These are phyloP conservation scores for Ettlia oleoabundans DNA, from an alignment of 139 green algal species.

Conservation along the genomic window DNA sequence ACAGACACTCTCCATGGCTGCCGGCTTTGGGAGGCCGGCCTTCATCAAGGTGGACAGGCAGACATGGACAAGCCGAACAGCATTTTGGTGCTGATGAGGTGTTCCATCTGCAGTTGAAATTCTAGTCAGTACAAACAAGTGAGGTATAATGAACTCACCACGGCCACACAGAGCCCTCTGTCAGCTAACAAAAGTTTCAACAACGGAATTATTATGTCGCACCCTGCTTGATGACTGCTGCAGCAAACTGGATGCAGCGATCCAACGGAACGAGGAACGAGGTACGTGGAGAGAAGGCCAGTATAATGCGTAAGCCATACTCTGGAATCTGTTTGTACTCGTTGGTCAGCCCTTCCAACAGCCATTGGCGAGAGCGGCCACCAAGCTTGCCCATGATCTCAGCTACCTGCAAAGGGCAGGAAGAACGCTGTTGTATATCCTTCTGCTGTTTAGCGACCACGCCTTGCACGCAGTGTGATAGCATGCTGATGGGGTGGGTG, in stretches of 20 bases:
- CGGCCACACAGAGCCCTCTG: too few relatives aligned
- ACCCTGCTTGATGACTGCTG: slow-evolving; percentile 20
- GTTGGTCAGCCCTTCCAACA: slow-evolving; percentile 74
- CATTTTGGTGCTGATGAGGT: slow-evolving; percentile 10
- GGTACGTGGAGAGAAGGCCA: slow-evolving; percentile 91
- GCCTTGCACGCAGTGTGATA: too few relatives aligned
- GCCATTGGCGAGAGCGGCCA: slow-evolving; percentile 85
- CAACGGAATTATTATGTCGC: too few relatives aligned
- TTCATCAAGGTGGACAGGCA: slow-evolving; percentile 83
- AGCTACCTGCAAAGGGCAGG: slow-evolving; percentile 49
- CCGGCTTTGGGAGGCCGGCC: background rate
- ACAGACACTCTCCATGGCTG: background rate
- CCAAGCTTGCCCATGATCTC: slow-evolving; percentile 97
- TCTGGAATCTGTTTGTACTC: slow-evolving; percentile 93
- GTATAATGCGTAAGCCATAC: slow-evolving; percentile 94
- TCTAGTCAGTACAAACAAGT: background rate
- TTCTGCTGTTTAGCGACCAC: too few relatives aligned
- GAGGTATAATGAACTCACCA: too few relatives aligned
- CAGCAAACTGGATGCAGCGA: slow-evolving; percentile 68
- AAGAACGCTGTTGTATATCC: too few relatives aligned
- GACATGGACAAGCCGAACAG: slow-evolving; percentile 70
- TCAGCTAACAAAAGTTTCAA: too few relatives aligned
- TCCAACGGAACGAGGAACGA: slow-evolving; percentile 96
- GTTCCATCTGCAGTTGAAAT: background rate
- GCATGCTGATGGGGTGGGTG: too few relatives aligned